phyloP scores from a whole-genome alignment of 805 yeast genomes.

The Yarrowia phangngaensis region DNA sequence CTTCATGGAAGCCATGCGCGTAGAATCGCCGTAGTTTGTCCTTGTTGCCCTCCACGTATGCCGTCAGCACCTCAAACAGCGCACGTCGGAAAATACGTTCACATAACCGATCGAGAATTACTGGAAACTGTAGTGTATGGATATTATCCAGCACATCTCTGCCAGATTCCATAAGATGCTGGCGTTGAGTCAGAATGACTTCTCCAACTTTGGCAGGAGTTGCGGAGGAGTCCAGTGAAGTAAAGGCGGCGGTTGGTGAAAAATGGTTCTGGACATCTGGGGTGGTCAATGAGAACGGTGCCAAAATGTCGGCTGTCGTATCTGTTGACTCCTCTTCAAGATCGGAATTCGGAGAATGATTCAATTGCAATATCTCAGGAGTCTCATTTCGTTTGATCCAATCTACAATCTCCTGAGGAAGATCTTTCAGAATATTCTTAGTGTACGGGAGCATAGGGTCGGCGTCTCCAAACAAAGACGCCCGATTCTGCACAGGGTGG shows the following conservation, averaged over 20 bases:
- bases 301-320: conserved; percentile 3
- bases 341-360: conserved; percentile 18
- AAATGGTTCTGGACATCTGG: conserved; percentile 8
- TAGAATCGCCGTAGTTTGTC: conserved; percentile 15
- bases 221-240: conserved; percentile 9
- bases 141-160: conserved; percentile 20
- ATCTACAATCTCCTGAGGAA: conserved; percentile 14
- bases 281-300: conserved; percentile 15
- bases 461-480: conserved; percentile 3
- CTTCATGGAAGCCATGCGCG: conserved; percentile 25
- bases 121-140: conserved; percentile 23
- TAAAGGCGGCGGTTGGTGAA: conserved; percentile 4
- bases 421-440: conserved; percentile 18
- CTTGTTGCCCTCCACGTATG: conserved; percentile 19
- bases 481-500: conserved; percentile 13
- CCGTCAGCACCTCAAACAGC: conserved; percentile 16
- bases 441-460: conserved; percentile 14
- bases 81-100: conserved; percentile 22
- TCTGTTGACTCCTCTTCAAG: no score
- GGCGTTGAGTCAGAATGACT: conserved; percentile 16
- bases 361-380: conserved; percentile 7
- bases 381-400: conserved; percentile 22
- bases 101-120: conserved; percentile 21
- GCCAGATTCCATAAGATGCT: conserved; percentile 23
- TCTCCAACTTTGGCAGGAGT: conserved; percentile 21